A percentile compares a stretch with the other conserved stretches of the same genome.
Evolutionary conservation across 1,139 yeast genomes (phyloP).

Genomic region (Candida mesenterica): DNA sequence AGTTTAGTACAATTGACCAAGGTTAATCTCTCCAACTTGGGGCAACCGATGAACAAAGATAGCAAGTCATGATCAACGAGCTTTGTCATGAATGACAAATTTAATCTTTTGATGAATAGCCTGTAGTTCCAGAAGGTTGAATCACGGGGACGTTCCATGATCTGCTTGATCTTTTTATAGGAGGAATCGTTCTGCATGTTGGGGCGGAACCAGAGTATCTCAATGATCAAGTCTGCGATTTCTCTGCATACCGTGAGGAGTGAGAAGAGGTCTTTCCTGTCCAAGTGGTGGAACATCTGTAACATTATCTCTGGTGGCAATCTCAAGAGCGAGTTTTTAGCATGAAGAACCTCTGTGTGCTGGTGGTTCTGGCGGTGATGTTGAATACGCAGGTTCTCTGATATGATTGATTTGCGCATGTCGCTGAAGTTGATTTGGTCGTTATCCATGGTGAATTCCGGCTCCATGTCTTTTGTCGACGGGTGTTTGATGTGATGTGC

Average conservation of each 20-base stretch:
- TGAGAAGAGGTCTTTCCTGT: slow-evolving; percentile 64
- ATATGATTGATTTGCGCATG: slow-evolving; percentile 34
- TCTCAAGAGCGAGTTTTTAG: slow-evolving; percentile 46
- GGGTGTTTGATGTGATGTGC: slow-evolving; percentile 1
- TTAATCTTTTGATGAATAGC: slow-evolving; percentile 71
- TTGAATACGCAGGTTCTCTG: slow-evolving; percentile 20
- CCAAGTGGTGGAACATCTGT: slow-evolving; percentile 66
- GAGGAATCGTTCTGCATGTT: slow-evolving; percentile 60
- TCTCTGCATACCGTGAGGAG: slow-evolving; percentile 75
- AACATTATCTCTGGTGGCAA: slow-evolving; percentile 82
- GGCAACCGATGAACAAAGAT: slow-evolving; percentile 60
- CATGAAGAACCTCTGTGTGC: slow-evolving; percentile 10
- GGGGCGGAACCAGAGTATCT: slow-evolving; percentile 87
- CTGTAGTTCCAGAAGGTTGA: slow-evolving; percentile 72
- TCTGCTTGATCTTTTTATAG: slow-evolving; percentile 48
- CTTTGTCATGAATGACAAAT: slow-evolving; percentile 72
- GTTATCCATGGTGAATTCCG: slow-evolving; percentile 32
- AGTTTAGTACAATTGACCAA: slow-evolving; percentile 75
- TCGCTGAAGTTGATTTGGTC: slow-evolving; percentile 39
- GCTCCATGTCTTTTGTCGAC: slow-evolving; percentile 9
- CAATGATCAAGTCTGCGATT: slow-evolving; percentile 80
- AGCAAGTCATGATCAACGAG: slow-evolving; percentile 63
- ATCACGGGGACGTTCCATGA: slow-evolving; percentile 50
- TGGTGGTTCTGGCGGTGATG: slow-evolving; percentile 12
- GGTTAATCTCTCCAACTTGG: slow-evolving; percentile 79